These are phyloP conservation scores for Piper betle DNA, from an alignment of 164 flowering plant genomes.

Conservation along the genomic window DNA sequence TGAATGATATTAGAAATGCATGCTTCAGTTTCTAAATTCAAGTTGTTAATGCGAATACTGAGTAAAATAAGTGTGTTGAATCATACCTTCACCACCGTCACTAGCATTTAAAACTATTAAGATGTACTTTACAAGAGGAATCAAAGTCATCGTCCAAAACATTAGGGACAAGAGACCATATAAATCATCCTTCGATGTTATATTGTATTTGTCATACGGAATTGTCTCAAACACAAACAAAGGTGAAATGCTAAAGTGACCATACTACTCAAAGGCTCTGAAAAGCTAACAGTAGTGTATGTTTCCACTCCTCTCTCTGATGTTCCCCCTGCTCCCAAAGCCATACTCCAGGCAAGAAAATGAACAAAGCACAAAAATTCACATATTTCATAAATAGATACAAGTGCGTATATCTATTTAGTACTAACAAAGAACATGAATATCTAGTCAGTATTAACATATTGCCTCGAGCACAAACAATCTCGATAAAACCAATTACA, in stretches of 20 bases:
- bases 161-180: constrained; percentile 46
- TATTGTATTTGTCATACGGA: constrained; percentile 4
- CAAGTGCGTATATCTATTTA: no score
- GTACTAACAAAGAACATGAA: no score
- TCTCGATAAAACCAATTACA: no score
- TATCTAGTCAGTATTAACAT: no score
- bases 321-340: neutral
- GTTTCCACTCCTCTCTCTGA: constrained; percentile 40
- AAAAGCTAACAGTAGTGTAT: constrained; percentile 40
- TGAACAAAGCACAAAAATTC: no score
- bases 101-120: constrained; percentile 44
- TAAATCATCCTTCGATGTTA: constrained; percentile 21
- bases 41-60: neutral
- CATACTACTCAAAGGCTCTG: constrained; percentile 65
- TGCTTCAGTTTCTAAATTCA: neutral
- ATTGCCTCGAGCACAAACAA: no score
- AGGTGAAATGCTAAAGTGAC: constrained; percentile 57
- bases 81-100: constrained; percentile 55
- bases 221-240: constrained; percentile 43
- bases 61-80: neutral
- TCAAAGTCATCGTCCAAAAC: constrained; percentile 52
- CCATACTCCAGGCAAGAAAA: no score
- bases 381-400: no score
- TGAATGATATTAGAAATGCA: neutral
- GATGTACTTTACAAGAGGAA: constrained; percentile 50